A percentile compares a stretch with the other conserved stretches of the same genome.
Conservation (phyloP, 352 stramenopile genomes). For the Pythium dissimile region DNA sequence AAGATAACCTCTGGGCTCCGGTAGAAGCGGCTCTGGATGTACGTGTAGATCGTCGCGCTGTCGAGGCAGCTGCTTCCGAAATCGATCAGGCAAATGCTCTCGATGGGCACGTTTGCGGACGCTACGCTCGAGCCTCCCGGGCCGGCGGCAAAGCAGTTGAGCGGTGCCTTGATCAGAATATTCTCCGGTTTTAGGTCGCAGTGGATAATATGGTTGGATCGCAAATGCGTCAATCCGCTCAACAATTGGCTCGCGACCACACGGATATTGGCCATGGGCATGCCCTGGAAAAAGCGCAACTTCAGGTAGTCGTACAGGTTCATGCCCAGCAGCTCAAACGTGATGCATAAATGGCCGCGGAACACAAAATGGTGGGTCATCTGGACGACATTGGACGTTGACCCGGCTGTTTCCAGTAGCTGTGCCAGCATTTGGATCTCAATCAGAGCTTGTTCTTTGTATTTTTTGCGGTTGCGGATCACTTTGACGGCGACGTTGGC, state of each 20-base stretch:
- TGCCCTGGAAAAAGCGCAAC: slow-evolving; percentile 92
- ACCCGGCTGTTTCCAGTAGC: slow-evolving; percentile 43
- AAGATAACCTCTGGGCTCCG: slow-evolving; percentile 97
- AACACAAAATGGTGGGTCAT: slow-evolving; percentile 94
- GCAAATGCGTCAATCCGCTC: slow-evolving; percentile 69
- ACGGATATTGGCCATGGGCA: slow-evolving; percentile 89
- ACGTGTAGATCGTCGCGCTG: slow-evolving; percentile 88
- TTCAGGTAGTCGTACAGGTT: slow-evolving; percentile 98
- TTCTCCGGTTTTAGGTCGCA: slow-evolving; percentile 99
- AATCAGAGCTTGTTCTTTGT: slow-evolving; percentile 93
- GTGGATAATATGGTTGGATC: slow-evolving; percentile 90
- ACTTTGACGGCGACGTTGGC: slow-evolving; percentile 96
- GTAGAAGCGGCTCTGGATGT: slow-evolving; percentile 98
- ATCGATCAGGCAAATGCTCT: slow-evolving; percentile 91
- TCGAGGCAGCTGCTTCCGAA: slow-evolving; percentile 96
- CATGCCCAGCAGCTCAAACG: slow-evolving; percentile 94
- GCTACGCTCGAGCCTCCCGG: slow-evolving; percentile 86
- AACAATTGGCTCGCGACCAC: slow-evolving; percentile 88
- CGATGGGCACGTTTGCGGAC: slow-evolving; percentile 18
- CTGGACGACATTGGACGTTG: slow-evolving; percentile 64
- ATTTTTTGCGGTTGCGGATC: slow-evolving; percentile 96
- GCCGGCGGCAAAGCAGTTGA: slow-evolving; percentile 41
- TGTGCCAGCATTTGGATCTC: slow-evolving; percentile 94
- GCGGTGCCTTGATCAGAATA: slow-evolving; percentile 67
- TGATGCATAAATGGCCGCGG: slow-evolving; percentile 94